Percentiles rank a stretch among this genome's conserved stretches.
Evolutionary conservation across 192 early-diverging fungal genomes (phyloP).

Genomic region (Coemansia aciculifera): DNA sequence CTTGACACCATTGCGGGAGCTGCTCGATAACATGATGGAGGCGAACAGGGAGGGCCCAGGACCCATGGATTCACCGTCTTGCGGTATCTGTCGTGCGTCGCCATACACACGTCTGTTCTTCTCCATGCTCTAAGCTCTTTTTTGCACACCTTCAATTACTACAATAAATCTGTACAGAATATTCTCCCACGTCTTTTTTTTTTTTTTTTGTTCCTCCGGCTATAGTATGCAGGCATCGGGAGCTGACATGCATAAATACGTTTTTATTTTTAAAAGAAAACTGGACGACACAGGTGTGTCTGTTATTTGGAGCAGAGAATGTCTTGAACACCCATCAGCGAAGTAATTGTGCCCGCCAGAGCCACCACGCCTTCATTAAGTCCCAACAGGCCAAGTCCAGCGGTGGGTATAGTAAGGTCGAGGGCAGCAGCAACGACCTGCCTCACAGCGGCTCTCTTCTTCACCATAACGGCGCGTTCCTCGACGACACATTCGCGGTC

Average conservation of each 20-base stretch:
- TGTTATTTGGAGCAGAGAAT: slow-evolving; percentile 5
- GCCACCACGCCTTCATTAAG: slow-evolving; percentile 58
- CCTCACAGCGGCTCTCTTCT: slow-evolving; percentile 15
- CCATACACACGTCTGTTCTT: slow-evolving; percentile 53
- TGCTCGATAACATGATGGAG: slow-evolving; percentile 32
- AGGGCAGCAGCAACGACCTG: slow-evolving; percentile 41
- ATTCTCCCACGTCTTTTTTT: neutral
- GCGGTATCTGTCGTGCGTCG: slow-evolving; percentile 43
- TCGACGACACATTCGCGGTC: slow-evolving; percentile 39
- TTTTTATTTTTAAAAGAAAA: neutral
- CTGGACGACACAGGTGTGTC: slow-evolving; percentile 5
- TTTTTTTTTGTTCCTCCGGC: neutral
- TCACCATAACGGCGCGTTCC: slow-evolving; percentile 21
- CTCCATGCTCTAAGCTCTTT: slow-evolving; percentile 36
- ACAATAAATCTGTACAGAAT: slow-evolving; percentile 6
- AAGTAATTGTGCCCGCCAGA: slow-evolving; percentile 56
- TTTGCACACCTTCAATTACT: neutral
- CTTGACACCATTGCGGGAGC: slow-evolving; percentile 23
- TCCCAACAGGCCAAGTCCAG: slow-evolving; percentile 43
- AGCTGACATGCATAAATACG: slow-evolving; percentile 6
- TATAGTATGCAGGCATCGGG: neutral
- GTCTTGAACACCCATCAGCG: slow-evolving; percentile 54
- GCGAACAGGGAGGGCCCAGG: slow-evolving; percentile 21
- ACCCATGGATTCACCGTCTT: slow-evolving; percentile 26
- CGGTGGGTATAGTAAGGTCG: slow-evolving; percentile 52